phyloP scores from a whole-genome alignment of 2,329 filamentous ascomycete genomes.

The Ophiostoma fasciatum region DNA sequence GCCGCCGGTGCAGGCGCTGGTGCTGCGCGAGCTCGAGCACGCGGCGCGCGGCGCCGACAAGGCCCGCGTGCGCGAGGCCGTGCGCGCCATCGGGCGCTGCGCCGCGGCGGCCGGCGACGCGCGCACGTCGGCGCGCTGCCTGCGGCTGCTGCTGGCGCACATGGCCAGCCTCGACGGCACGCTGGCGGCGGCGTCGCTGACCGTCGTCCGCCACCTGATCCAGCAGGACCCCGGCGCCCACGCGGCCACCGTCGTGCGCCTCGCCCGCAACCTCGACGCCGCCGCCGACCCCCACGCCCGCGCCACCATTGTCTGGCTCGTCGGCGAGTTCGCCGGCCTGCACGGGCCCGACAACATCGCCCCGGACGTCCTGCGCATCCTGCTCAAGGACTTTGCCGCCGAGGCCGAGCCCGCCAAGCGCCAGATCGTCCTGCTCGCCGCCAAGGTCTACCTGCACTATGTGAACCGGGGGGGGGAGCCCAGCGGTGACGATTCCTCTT shows the following conservation, averaged over 20 bases:
- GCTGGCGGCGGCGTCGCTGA: slow-evolving; percentile 81
- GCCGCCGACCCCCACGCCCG: slow-evolving; percentile 77
- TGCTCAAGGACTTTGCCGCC: slow-evolving; percentile 62
- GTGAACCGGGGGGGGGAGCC: slow-evolving; percentile 39
- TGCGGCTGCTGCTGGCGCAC: slow-evolving; percentile 70
- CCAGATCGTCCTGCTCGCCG: slow-evolving; percentile 81
- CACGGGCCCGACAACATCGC: slow-evolving; percentile 80
- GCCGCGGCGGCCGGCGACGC: slow-evolving; percentile 44
- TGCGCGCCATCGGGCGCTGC: slow-evolving; percentile 85
- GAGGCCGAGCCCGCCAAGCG: slow-evolving; percentile 79
- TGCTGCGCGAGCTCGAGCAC: slow-evolving; percentile 86
- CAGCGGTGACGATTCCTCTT: not conserved
- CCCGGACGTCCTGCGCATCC: slow-evolving; percentile 75
- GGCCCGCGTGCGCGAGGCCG: slow-evolving; percentile 71
- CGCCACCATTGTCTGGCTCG: slow-evolving; percentile 93
- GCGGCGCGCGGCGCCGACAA: slow-evolving; percentile 66
- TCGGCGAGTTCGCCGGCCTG: slow-evolving; percentile 79
- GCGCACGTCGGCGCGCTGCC: slow-evolving; percentile 58
- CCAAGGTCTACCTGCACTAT: slow-evolving; percentile 92
- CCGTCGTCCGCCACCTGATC: slow-evolving; percentile 89
- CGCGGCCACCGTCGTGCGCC: slow-evolving; percentile 66
- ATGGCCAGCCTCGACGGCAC: slow-evolving; percentile 79
- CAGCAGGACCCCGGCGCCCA: slow-evolving; percentile 77
- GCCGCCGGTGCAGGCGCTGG: slow-evolving; percentile 63
- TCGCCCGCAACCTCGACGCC: slow-evolving; percentile 84